Base-by-base conservation (phyloP, 176 grass and related monocot genomes). In the Thalia dealbata region DNA sequence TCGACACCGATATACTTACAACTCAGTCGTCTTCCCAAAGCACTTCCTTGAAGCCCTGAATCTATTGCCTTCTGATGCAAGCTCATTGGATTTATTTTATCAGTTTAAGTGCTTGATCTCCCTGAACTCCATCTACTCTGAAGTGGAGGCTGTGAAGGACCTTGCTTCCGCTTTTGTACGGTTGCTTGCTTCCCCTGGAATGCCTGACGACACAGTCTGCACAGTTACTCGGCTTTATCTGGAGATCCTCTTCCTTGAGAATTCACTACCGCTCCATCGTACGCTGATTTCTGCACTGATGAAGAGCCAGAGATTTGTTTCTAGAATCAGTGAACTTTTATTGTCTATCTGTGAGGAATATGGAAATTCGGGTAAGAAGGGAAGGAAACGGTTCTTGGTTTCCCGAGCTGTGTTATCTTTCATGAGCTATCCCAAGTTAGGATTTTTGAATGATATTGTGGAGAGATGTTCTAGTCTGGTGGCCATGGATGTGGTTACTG, bases 391-490 rank as follows among this genome's bases (percentile, higher is more conserved):
- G 19, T 93, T 99, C 76, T 81, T 86, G 81, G 90, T 99, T 14
- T 92, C 90, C 70, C 82, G 90, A 66, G 85, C 83, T 2, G 80
- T 85, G 35, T 73, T 99, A 35, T 99, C 95, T 19, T 71, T 99
- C 56, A 99, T 99, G 63, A 88, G 90, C 73, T 99, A 91, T 71
- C 95, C 95, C 18, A 99, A 97, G 59, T 85, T 99, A 76, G 90
- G 85, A 50, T 88, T 91, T 78, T 79, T 97, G 75, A 81, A 97
- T 77, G 95, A 97, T 55, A 82, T 85, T 0, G 73, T 97, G 35
- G 81, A 84, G 73, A 88, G 78, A 59, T 88, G 93, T 69, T 84
- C 83, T 58, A 80, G 82, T 29, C 61, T 83, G 64, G 88, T 88
- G 63, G 89, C 93, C 6, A 64, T 84, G 78, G 93, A 97, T 84